Evolutionary conservation across 1,284 basidiomycete genomes (phyloP).

Genomic region (Phylloboletellus chloephorus): DNA sequence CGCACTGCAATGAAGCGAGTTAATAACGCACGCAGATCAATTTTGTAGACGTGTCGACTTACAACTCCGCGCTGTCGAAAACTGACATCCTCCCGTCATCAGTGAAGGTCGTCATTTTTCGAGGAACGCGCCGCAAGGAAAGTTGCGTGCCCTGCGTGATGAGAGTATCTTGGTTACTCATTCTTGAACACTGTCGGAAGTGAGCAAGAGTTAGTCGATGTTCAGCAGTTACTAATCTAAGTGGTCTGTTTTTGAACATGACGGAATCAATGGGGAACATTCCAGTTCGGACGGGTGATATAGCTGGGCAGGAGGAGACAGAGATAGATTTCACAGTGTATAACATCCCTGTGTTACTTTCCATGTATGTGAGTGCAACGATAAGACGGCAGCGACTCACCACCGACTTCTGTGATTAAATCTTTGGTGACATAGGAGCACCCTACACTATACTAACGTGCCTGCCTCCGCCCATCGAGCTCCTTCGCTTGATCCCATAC

Average conservation of each 20-base stretch:
- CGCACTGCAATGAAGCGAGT: conserved; percentile 15
- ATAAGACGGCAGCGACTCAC: background rate
- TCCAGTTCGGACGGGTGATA: conserved; percentile 14
- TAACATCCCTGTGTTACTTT: background rate
- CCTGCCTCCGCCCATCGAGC: conserved; percentile 34
- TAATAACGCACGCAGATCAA: conserved; percentile 1
- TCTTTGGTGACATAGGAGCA: conserved; percentile 1
- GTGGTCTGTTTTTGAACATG: conserved; percentile 17
- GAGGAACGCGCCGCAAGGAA: conserved; percentile 22
- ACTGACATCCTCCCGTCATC: conserved; percentile 14
- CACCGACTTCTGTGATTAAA: background rate
- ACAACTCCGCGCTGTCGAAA: conserved; percentile 30
- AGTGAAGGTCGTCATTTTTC: conserved; percentile 13
- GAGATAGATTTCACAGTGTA: background rate
- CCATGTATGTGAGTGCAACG: background rate
- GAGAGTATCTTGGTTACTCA: conserved; percentile 16
- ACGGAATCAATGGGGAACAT: background rate
- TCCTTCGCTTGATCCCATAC: conserved; percentile 46
- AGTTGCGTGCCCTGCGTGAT: conserved; percentile 26
- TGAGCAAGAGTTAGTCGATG: background rate
- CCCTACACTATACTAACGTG: conserved; percentile 10
- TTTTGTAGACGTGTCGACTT: conserved; percentile 11
- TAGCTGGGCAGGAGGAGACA: background rate
- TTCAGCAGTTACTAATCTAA: background rate
- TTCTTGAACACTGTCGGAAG: conserved; percentile 9